Base-by-base conservation (phyloP, 2,329 filamentous ascomycete species). In the Sporothrix schenckii region DNA sequence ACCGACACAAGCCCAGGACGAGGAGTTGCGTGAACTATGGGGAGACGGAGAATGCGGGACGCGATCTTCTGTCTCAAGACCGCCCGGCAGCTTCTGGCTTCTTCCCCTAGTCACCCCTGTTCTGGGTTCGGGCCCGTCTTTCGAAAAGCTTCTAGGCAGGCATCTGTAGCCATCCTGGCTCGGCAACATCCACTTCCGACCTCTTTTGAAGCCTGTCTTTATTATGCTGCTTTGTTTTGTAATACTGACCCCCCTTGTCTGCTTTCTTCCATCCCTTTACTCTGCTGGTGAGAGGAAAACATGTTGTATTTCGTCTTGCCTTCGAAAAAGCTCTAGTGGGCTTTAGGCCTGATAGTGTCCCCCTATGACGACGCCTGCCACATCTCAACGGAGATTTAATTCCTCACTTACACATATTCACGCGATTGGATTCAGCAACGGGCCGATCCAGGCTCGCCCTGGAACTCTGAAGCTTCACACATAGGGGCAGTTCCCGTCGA, bases 361-460 rank as follows among this genome's bases (percentile, higher is more conserved):
- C 3, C 44, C 44, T n/a, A 50, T 50, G 41, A 30, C 60, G 44
- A 34, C 60, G 41, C 4, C 10, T n/a, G 9, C 24, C 5, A n/a
- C 21, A 11, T 27, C n/a, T 58, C 24, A 16, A 49, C 47, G 47
- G 47, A n/a, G 24, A 9, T 34, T 14, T 58, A 24, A 41, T 19
- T 13, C 24, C 49, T 39, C n/a, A 66, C 63, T 66, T 66, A 66
- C 63, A 66, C 63, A 66, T 66, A 11, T 66, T 41, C 30, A 66
- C 63, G 63, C 63, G 63, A 66, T 53, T 66, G 49, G 63, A 66
- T 53, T 66, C 47, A 34, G 10, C 61, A 50, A 24, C 54, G 30
- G 49, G 63, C 47, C 44, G 14, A 66, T 50, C 3, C 30, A 53
- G 11, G 30, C 19, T 50, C 19, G 19, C 16, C 30, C 24, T 41